Evolutionary conservation across 371 early-diverging fungal species (phyloP).

Genomic region (Capillidium heterosporum): DNA sequence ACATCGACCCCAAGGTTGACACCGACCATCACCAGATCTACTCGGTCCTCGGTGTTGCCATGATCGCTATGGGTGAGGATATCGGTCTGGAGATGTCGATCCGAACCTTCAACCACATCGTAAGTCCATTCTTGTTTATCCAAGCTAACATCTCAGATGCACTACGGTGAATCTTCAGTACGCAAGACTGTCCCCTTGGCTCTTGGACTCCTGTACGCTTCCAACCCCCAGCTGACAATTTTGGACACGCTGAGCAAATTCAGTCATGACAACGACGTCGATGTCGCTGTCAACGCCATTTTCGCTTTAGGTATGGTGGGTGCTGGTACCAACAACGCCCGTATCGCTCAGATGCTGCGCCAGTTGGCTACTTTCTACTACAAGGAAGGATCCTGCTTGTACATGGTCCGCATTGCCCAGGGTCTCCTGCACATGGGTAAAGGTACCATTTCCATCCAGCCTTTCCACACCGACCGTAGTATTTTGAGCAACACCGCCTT

Average conservation of each 20-base stretch:
- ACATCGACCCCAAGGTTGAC: conserved; percentile 68
- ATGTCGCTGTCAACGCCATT: conserved; percentile 89
- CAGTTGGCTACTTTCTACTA: conserved; percentile 93
- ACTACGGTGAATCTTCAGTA: conserved; percentile 91
- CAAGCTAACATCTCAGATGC: conserved; percentile 49
- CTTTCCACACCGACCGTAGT: conserved; percentile 78
- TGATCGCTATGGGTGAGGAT: conserved; percentile 94
- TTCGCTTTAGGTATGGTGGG: conserved; percentile 98
- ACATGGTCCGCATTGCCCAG: conserved; percentile 92
- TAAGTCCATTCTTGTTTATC: conserved; percentile 11
- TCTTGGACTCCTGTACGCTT: conserved; percentile 86
- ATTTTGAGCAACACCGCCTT: conserved; percentile 83
- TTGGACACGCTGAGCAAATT: conserved; percentile 92
- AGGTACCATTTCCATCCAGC: conserved; percentile 91
- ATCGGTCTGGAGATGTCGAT: conserved; percentile 91
- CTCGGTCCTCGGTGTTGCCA: conserved; percentile 88
- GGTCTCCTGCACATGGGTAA: conserved; percentile 96
- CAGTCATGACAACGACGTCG: conserved; percentile 89
- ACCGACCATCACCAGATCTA: conserved; percentile 75
- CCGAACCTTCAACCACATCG: conserved; percentile 85
- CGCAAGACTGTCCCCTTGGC: conserved; percentile 89
- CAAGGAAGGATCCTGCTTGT: conserved; percentile 84
- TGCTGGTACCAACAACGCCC: conserved; percentile 98
- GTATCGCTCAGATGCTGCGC: conserved; percentile 92
- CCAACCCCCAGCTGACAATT: conserved; percentile 80